phyloP scores from a whole-genome alignment of 306 rosid species.

The Cucurbita argyrosperma region DNA sequence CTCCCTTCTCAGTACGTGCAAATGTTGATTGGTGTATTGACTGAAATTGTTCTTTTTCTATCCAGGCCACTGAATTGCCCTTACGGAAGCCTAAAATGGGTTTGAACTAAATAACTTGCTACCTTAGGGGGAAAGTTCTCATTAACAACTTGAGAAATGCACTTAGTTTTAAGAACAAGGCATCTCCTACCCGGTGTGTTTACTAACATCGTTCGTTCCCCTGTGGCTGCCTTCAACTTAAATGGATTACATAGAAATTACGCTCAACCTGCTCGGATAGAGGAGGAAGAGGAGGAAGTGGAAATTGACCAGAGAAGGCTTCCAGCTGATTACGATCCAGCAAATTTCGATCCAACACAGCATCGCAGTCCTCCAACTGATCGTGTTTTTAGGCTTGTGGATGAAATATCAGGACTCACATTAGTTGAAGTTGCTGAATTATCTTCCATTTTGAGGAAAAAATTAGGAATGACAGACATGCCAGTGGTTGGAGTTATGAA shows the following conservation, averaged over 20 bases:
- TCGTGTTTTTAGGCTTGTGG: slow-evolving; percentile 68
- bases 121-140: not conserved
- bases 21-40: not conserved
- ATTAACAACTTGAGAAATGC: slow-evolving; percentile 34
- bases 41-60: not conserved
- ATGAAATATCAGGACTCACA: slow-evolving; percentile 70
- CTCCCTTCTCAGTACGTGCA: not conserved
- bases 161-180: slow-evolving; percentile 36
- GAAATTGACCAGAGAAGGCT: slow-evolving; percentile 87
- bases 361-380: slow-evolving; percentile 78
- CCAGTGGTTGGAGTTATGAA: slow-evolving; percentile 61
- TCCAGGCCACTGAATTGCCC: not conserved
- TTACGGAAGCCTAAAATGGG: not conserved
- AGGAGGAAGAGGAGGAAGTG: slow-evolving; percentile 60
- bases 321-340: slow-evolving; percentile 84
- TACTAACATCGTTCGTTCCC: slow-evolving; percentile 15
- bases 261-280: slow-evolving; percentile 57
- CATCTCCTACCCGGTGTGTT: slow-evolving; percentile 30
- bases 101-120: not conserved
- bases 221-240: slow-evolving; percentile 1
- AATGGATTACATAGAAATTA: slow-evolving; percentile 26
- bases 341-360: slow-evolving; percentile 63
- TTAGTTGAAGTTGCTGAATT: slow-evolving; percentile 59
- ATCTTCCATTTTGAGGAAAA: slow-evolving; percentile 52
- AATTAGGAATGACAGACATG: slow-evolving; percentile 33